These are phyloP conservation scores for Bjerkandera adusta DNA, from an alignment of 1,284 basidiomycete species.

Conservation along the genomic window DNA sequence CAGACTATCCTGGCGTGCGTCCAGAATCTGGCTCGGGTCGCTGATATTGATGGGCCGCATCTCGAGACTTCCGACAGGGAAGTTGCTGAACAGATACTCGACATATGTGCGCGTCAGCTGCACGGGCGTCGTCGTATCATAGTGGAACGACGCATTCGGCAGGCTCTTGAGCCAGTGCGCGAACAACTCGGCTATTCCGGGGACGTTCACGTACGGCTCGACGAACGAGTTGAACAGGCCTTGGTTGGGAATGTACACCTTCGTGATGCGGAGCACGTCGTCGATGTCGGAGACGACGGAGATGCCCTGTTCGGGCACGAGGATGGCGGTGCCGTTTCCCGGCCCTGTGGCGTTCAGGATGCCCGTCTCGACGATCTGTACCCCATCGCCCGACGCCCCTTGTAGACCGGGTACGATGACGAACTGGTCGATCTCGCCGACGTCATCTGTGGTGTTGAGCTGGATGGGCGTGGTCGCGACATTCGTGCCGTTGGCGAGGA, in stretches of 20 bases:
- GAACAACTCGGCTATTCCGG: conserved; percentile 29
- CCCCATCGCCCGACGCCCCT: conserved; percentile 8
- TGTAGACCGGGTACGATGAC: conserved; percentile 19
- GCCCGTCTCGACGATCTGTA: conserved; percentile 21
- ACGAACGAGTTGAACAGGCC: conserved; percentile 33
- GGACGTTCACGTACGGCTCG: conserved; percentile 29
- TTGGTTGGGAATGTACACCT: conserved; percentile 31
- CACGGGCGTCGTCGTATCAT: conserved; percentile 34
- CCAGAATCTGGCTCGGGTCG: conserved; percentile 27
- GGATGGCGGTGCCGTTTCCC: conserved; percentile 29
- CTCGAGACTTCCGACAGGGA: conserved; percentile 31
- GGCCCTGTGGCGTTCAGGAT: conserved; percentile 24
- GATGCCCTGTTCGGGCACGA: conserved; percentile 27
- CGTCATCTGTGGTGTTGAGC: conserved; percentile 22
- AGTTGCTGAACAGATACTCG: conserved; percentile 29
- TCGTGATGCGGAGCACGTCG: conserved; percentile 32
- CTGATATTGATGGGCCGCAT: conserved; percentile 33
- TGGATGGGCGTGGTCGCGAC: conserved; percentile 22
- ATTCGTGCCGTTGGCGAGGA: conserved; percentile 21
- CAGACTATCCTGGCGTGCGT: conserved; percentile 28
- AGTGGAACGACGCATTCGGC: conserved; percentile 30
- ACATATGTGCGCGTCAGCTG: conserved; percentile 31
- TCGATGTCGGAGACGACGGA: conserved; percentile 33
- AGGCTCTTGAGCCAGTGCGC: conserved; percentile 26
- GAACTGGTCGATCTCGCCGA: conserved; percentile 28